A percentile compares a stretch with the other conserved stretches of the same genome.
Evolutionary conservation across 2,329 filamentous ascomycete species (phyloP).

Genomic region (Monosporascus cannonballus): DNA sequence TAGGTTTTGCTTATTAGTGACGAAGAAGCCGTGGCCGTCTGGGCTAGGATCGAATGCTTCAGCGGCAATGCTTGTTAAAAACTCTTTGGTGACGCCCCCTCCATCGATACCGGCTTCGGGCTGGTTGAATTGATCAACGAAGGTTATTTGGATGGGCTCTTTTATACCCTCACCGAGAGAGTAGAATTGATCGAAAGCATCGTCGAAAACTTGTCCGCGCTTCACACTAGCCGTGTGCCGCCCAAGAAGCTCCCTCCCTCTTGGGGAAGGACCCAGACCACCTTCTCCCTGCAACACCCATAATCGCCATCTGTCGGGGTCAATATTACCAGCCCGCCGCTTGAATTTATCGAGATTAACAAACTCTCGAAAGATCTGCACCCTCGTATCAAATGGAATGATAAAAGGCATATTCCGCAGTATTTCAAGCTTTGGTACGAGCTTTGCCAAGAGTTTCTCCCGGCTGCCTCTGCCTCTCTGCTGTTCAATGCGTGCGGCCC

Average conservation of each 20-base stretch:
- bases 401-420: conserved; percentile 95
- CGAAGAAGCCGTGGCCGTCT: conserved; percentile 59
- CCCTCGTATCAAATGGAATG: conserved; percentile 85
- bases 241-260: conserved; percentile 34
- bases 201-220: conserved; percentile 73
- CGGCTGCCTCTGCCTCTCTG: conserved; percentile 34
- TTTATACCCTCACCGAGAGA: conserved; percentile 76
- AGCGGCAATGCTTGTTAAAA: conserved; percentile 79
- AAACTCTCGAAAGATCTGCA: conserved; percentile 90
- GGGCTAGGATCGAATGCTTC: conserved; percentile 63
- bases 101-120: conserved; percentile 93
- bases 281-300: conserved; percentile 41
- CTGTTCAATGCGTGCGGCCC: conserved; percentile 58
- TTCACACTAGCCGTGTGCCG: conserved; percentile 75
- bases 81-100: conserved; percentile 95
- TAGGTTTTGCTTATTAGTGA: conserved; percentile 77
- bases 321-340: conserved; percentile 60
- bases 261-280: conserved; percentile 12
- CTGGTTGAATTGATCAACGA: conserved; percentile 83
- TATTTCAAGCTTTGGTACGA: conserved; percentile 83
- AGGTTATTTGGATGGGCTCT: conserved; percentile 93
- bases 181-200: conserved; percentile 82
- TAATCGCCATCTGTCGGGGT: conserved; percentile 71
- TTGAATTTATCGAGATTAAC: conserved; percentile 75
- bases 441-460: conserved; percentile 66